Conservation (phyloP, 257 asterid genomes). For the Gentiana dahurica region DNA sequence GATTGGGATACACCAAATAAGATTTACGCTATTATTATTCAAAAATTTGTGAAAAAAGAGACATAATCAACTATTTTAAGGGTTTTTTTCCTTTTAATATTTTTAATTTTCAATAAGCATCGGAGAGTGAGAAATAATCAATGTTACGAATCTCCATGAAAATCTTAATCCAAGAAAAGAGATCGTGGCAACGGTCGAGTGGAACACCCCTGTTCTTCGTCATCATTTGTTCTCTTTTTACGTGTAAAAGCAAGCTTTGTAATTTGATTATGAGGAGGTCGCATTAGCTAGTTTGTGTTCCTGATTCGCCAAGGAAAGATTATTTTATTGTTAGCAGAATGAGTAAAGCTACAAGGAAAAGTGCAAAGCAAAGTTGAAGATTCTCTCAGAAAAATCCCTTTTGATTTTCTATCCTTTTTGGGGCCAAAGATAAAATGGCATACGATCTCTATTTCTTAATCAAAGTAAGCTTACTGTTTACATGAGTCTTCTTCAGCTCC, state of each 20-base stretch:
- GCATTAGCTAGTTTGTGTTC: not conserved
- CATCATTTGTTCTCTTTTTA: conserved; percentile 17
- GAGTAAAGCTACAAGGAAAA: conserved; percentile 38
- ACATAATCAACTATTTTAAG: too few species aligned
- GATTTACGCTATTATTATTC: too few species aligned
- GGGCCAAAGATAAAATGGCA: conserved; percentile 39
- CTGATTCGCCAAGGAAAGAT: conserved; percentile 14
- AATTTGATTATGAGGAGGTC: not conserved
- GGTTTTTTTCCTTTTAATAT: too few species aligned
- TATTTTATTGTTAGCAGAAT: conserved; percentile 8
- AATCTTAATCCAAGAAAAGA: too few species aligned
- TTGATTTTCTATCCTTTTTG: conserved; percentile 10
- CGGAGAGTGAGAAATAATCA: too few species aligned
- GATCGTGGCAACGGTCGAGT: too few species aligned
- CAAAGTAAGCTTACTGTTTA: conserved; percentile 32
- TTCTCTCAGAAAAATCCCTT: conserved; percentile 13
- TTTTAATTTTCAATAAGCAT: too few species aligned
- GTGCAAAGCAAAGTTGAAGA: conserved; percentile 35
- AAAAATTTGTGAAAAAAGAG: too few species aligned
- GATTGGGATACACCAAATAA: too few species aligned
- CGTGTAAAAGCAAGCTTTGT: conserved; percentile 19
- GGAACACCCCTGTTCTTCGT: too few species aligned
- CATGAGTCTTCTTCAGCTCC: not conserved
- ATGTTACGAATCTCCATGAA: too few species aligned
- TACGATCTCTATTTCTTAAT: conserved; percentile 48